A percentile compares a stretch with the other conserved stretches of the same genome.
phyloP scores from a whole-genome alignment of 139 green algal genomes.

The Tetraselmis striata region DNA sequence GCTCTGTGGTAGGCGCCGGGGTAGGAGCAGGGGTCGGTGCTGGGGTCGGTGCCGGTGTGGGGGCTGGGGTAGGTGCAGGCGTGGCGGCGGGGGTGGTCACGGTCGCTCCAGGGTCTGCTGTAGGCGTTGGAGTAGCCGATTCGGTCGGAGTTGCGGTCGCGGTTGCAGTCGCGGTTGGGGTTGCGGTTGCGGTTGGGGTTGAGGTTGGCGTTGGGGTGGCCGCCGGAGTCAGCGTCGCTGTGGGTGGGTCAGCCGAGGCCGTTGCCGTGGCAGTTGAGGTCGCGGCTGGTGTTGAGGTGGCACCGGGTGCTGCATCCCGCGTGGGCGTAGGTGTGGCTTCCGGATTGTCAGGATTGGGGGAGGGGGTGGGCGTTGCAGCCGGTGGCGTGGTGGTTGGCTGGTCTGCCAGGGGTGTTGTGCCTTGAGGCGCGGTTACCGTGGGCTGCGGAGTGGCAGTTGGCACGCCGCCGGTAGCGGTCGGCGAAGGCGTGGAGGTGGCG shows the following conservation, averaged over 20 bases:
- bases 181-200: background rate
- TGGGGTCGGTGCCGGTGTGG: background rate
- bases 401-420: too few relatives aligned
- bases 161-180: background rate
- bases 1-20: background rate
- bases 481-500: background rate
- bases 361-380: background rate
- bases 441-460: background rate
- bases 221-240: background rate
- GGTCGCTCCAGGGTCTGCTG: background rate
- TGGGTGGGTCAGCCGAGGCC: background rate
- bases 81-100: background rate
- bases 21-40: background rate
- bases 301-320: background rate
- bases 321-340: background rate
- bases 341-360: background rate
- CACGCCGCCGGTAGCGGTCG: too few relatives aligned
- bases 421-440: too few relatives aligned
- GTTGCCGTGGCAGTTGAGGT: background rate
- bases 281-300: background rate
- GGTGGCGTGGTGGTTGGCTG: too few relatives aligned
- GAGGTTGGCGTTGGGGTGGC: background rate
- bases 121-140: background rate
- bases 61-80: background rate
- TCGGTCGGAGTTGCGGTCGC: background rate